Evolutionary conservation across 1,139 yeast genomes (phyloP), one percentile per base, ranked within the genome.

Genomic region (Pichiaceae sp.): DNA sequence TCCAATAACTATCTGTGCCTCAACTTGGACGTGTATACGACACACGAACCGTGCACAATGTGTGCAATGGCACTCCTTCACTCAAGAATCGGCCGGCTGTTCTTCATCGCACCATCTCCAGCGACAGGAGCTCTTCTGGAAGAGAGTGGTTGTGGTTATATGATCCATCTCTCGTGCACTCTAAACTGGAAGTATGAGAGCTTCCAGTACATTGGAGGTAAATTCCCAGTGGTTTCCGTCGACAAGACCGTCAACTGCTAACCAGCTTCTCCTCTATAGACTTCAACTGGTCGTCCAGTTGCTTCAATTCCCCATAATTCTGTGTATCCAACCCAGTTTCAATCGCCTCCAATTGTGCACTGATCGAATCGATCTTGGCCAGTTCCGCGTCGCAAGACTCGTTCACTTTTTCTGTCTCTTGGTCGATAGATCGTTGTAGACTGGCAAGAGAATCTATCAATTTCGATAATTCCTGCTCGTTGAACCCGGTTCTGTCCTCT

Each of bases 41-140:
- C 95, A 0, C 95, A 87, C 54, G 98, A 93, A 55, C 99, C 98
- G 1, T 93, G 98, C 54, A 73, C 85, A 0, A 93, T 91, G 97
- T 93, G 99, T 53, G 64, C 84, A 7, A 93, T 93, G 99, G 98
- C 97, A 0, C 64, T 93, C 27, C 80, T 89, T 9, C 98, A 93
- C 56, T 89, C 97, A 1, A 67, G 99, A 34, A 70, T 93, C 1
- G 70, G 75, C 12, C 64, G 87, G 39, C 62, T 91, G 29, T 64
- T 84, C 1, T 91, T 79, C 54, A 47, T 84, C 18, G 60, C 66
- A 33, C 58, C 68, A 6, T 66, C 69, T 43, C 47, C 54, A 0
- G 39, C 42, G 14, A 73, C 82, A 0, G 87, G 87, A 2, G 74
- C 72, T 1, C 62, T 79, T 27, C 69, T 66, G 27, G 68, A 70